Evolutionary conservation across 2,329 filamentous ascomycete genomes (phyloP).

Genomic region (Xylariaceae sp.): DNA sequence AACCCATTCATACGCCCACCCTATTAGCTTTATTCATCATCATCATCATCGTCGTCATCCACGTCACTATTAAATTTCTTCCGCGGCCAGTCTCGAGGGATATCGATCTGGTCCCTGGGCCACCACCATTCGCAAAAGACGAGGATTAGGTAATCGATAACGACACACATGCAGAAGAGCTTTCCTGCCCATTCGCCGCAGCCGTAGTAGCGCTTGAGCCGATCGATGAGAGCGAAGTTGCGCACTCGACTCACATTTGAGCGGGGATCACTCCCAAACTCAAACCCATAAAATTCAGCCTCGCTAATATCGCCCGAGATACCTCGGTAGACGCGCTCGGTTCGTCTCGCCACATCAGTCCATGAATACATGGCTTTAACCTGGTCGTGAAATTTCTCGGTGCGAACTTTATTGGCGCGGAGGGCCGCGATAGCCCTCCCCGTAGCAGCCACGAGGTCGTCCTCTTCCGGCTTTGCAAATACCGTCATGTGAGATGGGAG

Average conservation of each 20-base stretch:
- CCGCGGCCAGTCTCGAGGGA: slow-evolving; percentile 88
- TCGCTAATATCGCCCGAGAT: slow-evolving; percentile 86
- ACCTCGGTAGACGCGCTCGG: slow-evolving; percentile 92
- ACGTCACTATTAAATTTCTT: slow-evolving; percentile 52
- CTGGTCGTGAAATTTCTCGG: slow-evolving; percentile 93
- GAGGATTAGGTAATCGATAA: slow-evolving; percentile 92
- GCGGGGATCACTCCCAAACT: slow-evolving; percentile 60
- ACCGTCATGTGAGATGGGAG: slow-evolving; percentile 95
- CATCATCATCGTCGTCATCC: slow-evolving; percentile 40
- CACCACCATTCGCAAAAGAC: slow-evolving; percentile 86
- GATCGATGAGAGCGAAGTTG: slow-evolving; percentile 90
- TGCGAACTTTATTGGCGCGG: slow-evolving; percentile 82
- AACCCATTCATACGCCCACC: background rate
- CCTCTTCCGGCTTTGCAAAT: slow-evolving; percentile 95
- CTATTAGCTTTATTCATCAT: slow-evolving; percentile 17
- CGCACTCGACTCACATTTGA: slow-evolving; percentile 73
- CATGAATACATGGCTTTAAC: slow-evolving; percentile 99
- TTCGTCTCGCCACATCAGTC: slow-evolving; percentile 92
- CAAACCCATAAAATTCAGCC: slow-evolving; percentile 85
- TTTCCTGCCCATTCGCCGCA: slow-evolving; percentile 99
- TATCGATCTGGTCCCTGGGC: slow-evolving; percentile 83
- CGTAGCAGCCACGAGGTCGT: slow-evolving; percentile 88
- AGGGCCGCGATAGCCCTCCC: slow-evolving; percentile 86
- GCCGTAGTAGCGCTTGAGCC: slow-evolving; percentile 94
- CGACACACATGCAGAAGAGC: slow-evolving; percentile 90